Percentiles rank a stretch among this genome's conserved stretches.
phyloP scores from a whole-genome alignment of 768 basidiomycete species.

The Tylopilus subfusipes region DNA sequence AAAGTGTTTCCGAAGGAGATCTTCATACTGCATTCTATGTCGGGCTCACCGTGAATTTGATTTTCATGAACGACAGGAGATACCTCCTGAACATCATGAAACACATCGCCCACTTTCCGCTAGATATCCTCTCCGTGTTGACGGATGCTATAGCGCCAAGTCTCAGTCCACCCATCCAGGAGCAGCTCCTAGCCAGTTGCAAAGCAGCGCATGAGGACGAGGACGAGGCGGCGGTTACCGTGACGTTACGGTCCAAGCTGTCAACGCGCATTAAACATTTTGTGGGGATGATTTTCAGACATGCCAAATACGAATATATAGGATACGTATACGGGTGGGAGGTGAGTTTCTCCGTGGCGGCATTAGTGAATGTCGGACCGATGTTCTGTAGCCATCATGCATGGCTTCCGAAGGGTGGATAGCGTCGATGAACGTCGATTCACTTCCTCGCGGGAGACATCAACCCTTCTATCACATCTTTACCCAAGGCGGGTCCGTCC shows the following conservation, averaged over 20 bases:
- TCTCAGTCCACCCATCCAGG: conserved; percentile 22
- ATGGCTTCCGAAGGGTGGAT: conserved; percentile 44
- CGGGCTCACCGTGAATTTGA: conserved; percentile 37
- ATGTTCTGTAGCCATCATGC: conserved; percentile 31
- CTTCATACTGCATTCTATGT: conserved; percentile 34
- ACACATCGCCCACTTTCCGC: conserved; percentile 34
- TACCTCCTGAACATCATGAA: conserved; percentile 33
- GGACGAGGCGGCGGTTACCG: conserved; percentile 24
- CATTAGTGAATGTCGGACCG: not conserved
- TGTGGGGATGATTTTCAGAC: conserved; percentile 48
- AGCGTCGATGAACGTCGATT: conserved; percentile 39
- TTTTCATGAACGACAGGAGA: conserved; percentile 35
- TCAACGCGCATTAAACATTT: conserved; percentile 36
- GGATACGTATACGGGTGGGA: conserved; percentile 51
- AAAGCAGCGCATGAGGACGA: conserved; percentile 31
- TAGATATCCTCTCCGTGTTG: conserved; percentile 43
- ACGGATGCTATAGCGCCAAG: conserved; percentile 36
- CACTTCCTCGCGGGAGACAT: conserved; percentile 37
- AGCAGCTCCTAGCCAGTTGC: conserved; percentile 32
- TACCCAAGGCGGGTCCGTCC: conserved; percentile 32
- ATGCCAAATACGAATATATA: conserved; percentile 37
- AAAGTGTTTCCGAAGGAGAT: conserved; percentile 30
- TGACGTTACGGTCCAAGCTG: conserved; percentile 26
- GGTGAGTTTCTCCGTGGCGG: conserved; percentile 26
- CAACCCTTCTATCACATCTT: conserved; percentile 51